Percentiles rank a stretch among this genome's conserved stretches.
Conservation (phyloP, 164 flowering plant species). For the Vitis rotundifolia region DNA sequence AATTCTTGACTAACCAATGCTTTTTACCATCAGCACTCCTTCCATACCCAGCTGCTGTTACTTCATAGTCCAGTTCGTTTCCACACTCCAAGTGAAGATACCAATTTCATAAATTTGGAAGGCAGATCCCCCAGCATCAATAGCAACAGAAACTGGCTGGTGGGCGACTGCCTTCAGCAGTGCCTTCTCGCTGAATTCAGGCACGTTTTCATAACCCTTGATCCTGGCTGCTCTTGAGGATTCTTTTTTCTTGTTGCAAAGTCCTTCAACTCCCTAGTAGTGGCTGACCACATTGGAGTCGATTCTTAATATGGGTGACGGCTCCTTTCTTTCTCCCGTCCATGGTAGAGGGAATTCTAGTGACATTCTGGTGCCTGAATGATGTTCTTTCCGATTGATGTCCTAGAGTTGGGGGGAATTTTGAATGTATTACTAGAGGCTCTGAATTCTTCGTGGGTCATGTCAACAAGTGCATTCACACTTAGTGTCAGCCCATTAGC, state of each 20-base stretch:
- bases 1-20: conserved; percentile 47
- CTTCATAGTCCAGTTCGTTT: conserved; percentile 31
- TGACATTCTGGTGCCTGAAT: conserved; percentile 12
- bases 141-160: conserved; percentile 32
- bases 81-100: conserved; percentile 40
- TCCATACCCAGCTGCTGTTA: conserved; percentile 45
- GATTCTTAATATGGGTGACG: conserved; percentile 8
- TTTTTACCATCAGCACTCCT: conserved; percentile 29
- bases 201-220: conserved; percentile 21
- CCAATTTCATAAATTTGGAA: conserved; percentile 29
- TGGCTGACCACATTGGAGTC: conserved; percentile 2
- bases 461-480: conserved; percentile 14
- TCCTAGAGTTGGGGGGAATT: background rate
- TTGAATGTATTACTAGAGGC: conserved; percentile 11
- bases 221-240: background rate
- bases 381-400: background rate
- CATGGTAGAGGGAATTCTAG: background rate
- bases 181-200: conserved; percentile 14
- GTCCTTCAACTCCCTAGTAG: background rate
- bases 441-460: conserved; percentile 13
- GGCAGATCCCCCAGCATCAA: conserved; percentile 25
- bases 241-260: background rate
- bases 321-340: conserved; percentile 11
- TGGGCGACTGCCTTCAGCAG: conserved; percentile 14
- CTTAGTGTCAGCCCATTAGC: no score